phyloP scores from a whole-genome alignment of 1,284 basidiomycete species.

The Amylostereum chailletii region DNA sequence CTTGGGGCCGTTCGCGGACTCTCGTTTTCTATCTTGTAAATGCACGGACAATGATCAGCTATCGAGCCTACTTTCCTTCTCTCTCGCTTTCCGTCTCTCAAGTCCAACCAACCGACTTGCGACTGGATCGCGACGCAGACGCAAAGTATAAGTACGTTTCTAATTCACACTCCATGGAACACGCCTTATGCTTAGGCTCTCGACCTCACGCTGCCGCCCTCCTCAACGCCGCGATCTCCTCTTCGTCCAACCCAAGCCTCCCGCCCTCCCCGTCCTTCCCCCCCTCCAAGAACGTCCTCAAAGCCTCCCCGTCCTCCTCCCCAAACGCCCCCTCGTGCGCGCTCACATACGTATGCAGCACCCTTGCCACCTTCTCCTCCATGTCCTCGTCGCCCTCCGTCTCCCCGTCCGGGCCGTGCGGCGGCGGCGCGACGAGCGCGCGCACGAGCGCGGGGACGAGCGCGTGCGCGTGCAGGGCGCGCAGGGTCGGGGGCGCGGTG shows the following conservation, averaged over 20 bases:
- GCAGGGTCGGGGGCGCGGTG: slow-evolving; percentile 38
- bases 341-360: slow-evolving; percentile 48
- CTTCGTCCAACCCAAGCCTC: slow-evolving; percentile 16
- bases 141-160: too few relatives aligned
- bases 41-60: too few relatives aligned
- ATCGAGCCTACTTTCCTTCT: too few relatives aligned
- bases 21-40: too few relatives aligned
- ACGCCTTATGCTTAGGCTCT: too few relatives aligned
- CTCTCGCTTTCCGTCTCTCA: too few relatives aligned
- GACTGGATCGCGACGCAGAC: too few relatives aligned
- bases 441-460: slow-evolving; percentile 34
- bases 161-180: too few relatives aligned
- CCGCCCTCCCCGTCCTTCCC: slow-evolving; percentile 14
- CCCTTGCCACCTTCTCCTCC: slow-evolving; percentile 66
- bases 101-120: too few relatives aligned
- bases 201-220: too few relatives aligned
- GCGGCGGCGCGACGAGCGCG: slow-evolving; percentile 43
- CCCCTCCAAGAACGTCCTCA: slow-evolving; percentile 26
- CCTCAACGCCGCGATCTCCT: slow-evolving; percentile 1
- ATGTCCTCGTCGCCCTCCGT: slow-evolving; percentile 66
- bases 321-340: slow-evolving; percentile 34
- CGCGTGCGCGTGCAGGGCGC: slow-evolving; percentile 38
- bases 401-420: slow-evolving; percentile 66
- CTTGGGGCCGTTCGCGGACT: too few relatives aligned
- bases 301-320: slow-evolving; percentile 28